phyloP scores from a whole-genome alignment of 2,329 filamentous ascomycete species.

The Trichoderma sp. region DNA sequence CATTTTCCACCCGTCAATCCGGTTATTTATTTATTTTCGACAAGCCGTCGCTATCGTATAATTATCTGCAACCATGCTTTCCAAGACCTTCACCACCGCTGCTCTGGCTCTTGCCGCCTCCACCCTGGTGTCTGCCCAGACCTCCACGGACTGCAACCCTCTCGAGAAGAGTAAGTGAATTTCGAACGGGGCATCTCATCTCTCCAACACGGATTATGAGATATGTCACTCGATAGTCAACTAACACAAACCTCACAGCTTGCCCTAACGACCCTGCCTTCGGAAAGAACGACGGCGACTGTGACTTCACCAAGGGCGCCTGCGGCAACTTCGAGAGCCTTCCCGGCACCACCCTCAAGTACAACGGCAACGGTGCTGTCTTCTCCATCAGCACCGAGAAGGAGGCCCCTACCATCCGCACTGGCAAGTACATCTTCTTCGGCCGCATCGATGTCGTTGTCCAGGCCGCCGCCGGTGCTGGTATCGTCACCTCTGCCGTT shows the following conservation, averaged over 20 bases:
- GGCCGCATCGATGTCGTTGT: constrained; percentile 78
- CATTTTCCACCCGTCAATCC: background rate
- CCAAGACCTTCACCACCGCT: constrained; percentile 46
- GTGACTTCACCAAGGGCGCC: constrained; percentile 75
- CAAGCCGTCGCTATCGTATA: constrained; percentile 4
- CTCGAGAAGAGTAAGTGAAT: constrained; percentile 46
- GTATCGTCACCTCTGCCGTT: constrained; percentile 87
- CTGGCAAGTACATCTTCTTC: constrained; percentile 94
- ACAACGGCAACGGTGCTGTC: constrained; percentile 50
- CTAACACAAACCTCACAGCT: constrained; percentile 32
- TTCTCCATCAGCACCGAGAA: constrained; percentile 66
- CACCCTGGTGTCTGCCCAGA: constrained; percentile 53
- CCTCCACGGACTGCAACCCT: constrained; percentile 56
- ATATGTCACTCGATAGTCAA: background rate
- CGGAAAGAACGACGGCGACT: constrained; percentile 52
- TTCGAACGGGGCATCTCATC: background rate
- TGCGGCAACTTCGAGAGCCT: constrained; percentile 55
- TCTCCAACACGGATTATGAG: background rate
- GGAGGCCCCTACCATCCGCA: constrained; percentile 70
- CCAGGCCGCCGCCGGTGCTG: constrained; percentile 74
- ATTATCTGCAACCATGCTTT: constrained; percentile 36
- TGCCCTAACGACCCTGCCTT: constrained; percentile 78
- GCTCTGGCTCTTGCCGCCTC: constrained; percentile 50
- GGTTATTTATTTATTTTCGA: constrained; percentile 1
- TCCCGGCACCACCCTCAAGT: constrained; percentile 48